These are phyloP conservation scores for Fusarium tanahbumbuense DNA, from an alignment of 2,329 filamentous ascomycete genomes.

Conservation along the genomic window DNA sequence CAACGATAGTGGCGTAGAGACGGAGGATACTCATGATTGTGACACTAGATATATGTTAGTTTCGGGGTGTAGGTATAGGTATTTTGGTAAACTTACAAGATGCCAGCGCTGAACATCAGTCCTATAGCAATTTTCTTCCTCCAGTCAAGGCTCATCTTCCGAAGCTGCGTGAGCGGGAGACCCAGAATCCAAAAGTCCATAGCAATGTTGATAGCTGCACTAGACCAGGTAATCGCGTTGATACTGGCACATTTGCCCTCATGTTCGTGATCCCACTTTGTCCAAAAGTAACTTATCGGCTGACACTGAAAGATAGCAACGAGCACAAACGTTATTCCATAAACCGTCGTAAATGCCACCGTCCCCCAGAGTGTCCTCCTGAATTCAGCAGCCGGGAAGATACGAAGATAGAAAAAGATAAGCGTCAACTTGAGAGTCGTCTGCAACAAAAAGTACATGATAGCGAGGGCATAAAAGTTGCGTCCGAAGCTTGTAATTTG, in stretches of 20 bases:
- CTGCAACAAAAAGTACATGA: conserved; percentile 61
- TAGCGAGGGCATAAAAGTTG: conserved; percentile 57
- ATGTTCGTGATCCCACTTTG: conserved; percentile 60
- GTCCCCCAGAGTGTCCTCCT: conserved; percentile 56
- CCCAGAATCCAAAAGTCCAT: conserved; percentile 65
- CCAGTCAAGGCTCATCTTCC: conserved; percentile 56
- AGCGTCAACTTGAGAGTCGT: conserved; percentile 63
- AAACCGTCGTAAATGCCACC: conserved; percentile 53
- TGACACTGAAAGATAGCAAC: conserved; percentile 62
- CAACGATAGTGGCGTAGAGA: background rate
- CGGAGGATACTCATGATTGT: background rate
- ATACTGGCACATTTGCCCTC: conserved; percentile 61
- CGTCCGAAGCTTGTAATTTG: conserved; percentile 58
- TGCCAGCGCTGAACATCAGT: conserved; percentile 64
- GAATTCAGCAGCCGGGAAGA: conserved; percentile 59
- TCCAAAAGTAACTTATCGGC: conserved; percentile 65
- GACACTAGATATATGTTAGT: background rate
- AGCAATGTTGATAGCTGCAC: conserved; percentile 63
- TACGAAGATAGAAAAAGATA: conserved; percentile 65
- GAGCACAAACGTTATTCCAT: conserved; percentile 57
- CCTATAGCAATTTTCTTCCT: conserved; percentile 60
- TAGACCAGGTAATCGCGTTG: conserved; percentile 62
- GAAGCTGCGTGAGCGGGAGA: conserved; percentile 61
- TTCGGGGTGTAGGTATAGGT: no score
- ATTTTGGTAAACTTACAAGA: conserved; percentile 50